Percentiles rank a stretch among this genome's conserved stretches.
phyloP scores from a whole-genome alignment of 225 moss, liverwort and hornwort genomes.

The Marchantia polymorpha region DNA sequence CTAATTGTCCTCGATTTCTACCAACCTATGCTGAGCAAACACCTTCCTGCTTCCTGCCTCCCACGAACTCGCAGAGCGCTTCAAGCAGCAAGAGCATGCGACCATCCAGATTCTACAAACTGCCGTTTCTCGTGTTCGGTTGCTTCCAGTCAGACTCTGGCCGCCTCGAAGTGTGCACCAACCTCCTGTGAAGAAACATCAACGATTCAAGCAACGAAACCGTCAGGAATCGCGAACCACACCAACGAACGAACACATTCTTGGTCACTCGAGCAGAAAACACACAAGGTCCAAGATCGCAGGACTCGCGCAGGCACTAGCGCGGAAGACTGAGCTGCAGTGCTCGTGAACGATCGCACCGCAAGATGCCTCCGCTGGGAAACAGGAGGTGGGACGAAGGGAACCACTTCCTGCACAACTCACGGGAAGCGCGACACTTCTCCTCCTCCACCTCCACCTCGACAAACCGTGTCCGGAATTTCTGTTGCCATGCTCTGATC shows the following conservation, averaged over 20 bases:
- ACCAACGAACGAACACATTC: not conserved
- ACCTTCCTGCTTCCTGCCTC: not conserved
- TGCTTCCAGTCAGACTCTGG: not conserved
- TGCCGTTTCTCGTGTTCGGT: not conserved
- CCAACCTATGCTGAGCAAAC: not conserved
- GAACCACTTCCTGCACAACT: not conserved
- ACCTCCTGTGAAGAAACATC: not conserved
- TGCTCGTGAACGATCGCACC: not conserved
- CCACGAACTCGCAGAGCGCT: too few relatives aligned
- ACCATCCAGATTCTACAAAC: not conserved
- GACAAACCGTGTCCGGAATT: too few relatives aligned
- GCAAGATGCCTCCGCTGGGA: not conserved
- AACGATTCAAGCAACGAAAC: not conserved
- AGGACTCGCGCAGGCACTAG: not conserved
- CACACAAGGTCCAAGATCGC: not conserved
- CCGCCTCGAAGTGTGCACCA: not conserved
- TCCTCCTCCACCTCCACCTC: not conserved
- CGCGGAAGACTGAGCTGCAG: not conserved
- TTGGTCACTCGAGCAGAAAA: not conserved
- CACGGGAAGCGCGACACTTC: not conserved
- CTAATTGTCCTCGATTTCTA: not conserved
- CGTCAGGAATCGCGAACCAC: not conserved
- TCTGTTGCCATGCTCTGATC: not conserved
- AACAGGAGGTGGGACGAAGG: not conserved
- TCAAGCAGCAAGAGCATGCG: not conserved